These are phyloP conservation scores for Trichoderma harzianum DNA, from an alignment of 2,329 filamentous ascomycete genomes.

Conservation along the genomic window DNA sequence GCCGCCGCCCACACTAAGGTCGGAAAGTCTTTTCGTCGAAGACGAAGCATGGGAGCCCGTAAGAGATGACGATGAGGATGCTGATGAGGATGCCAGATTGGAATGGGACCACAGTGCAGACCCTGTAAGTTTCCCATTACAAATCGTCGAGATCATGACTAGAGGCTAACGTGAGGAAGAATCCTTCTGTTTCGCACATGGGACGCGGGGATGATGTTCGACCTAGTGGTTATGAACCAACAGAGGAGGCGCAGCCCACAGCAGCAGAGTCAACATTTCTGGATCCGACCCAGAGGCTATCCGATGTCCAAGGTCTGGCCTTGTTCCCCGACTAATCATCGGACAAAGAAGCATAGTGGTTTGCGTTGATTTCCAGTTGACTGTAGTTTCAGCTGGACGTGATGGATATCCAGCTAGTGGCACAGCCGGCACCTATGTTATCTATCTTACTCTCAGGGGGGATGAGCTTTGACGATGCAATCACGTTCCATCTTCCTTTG, in stretches of 20 bases:
- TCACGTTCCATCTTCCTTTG: conserved; percentile 64
- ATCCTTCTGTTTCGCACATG: conserved; percentile 43
- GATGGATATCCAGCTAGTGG: conserved; percentile 76
- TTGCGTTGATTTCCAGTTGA: not conserved
- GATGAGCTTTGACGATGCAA: conserved; percentile 57
- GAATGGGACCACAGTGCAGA: conserved; percentile 71
- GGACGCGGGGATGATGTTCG: conserved; percentile 35
- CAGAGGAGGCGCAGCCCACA: conserved; percentile 20
- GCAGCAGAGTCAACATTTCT: conserved; percentile 39
- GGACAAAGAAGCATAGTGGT: not conserved
- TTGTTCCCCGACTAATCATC: conserved; percentile 39
- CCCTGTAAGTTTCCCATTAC: conserved; percentile 44
- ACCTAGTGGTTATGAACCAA: conserved; percentile 22
- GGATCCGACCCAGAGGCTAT: conserved; percentile 71
- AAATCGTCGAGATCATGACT: not conserved
- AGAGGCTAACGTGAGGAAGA: conserved; percentile 37
- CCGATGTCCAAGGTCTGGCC: conserved; percentile 55
- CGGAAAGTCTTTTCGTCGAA: conserved; percentile 71
- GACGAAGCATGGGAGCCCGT: conserved; percentile 75
- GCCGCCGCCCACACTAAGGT: conserved; percentile 55
- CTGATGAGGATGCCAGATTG: conserved; percentile 63
- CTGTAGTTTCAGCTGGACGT: conserved; percentile 20
- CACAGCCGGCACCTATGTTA: conserved; percentile 77
- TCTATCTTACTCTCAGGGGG: conserved; percentile 51
- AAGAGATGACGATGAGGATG: conserved; percentile 56